Percentiles rank a stretch among this genome's conserved stretches.
These are phyloP conservation scores for Vitis hybrid DNA, from an alignment of 177 flowering plant genomes.

Conservation along the genomic window DNA sequence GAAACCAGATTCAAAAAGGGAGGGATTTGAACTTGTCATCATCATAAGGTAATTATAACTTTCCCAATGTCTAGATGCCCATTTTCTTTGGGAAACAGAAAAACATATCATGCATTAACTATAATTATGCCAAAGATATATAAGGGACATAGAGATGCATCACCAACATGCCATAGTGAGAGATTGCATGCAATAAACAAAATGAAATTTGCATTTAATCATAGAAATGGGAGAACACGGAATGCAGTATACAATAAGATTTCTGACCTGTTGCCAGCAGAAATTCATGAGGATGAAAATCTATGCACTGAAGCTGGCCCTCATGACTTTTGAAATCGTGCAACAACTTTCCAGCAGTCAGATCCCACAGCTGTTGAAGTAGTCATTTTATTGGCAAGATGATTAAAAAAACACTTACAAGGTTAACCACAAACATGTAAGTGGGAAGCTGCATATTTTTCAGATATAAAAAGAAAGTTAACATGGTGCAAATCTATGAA, in stretches of 20 bases:
- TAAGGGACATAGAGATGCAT: too few relatives aligned
- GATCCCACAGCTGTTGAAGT: slow-evolving; percentile 83
- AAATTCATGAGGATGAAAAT: slow-evolving; percentile 98
- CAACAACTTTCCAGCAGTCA: slow-evolving; percentile 96
- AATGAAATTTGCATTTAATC: background rate
- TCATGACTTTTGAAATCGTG: slow-evolving; percentile 96
- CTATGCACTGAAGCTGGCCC: slow-evolving; percentile 94
- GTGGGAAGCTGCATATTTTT: too few relatives aligned
- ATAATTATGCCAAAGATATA: background rate
- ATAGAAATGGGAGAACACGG: too few relatives aligned
- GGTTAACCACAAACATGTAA: background rate
- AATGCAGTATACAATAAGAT: background rate
- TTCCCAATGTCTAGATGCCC: background rate
- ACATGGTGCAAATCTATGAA: background rate
- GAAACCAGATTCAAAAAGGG: background rate
- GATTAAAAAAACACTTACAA: background rate
- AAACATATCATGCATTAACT: background rate
- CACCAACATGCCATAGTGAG: too few relatives aligned
- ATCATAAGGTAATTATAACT: background rate
- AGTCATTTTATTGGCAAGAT: slow-evolving; percentile 2
- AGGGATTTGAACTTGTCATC: background rate
- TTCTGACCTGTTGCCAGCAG: slow-evolving; percentile 89
- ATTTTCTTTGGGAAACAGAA: background rate
- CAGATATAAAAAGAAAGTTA: background rate
- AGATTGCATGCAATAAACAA: background rate